A percentile compares a stretch with the other conserved stretches of the same genome.
phyloP scores from a whole-genome alignment of 2,329 filamentous ascomycete species.

The Aspergillus transmontanensis region DNA sequence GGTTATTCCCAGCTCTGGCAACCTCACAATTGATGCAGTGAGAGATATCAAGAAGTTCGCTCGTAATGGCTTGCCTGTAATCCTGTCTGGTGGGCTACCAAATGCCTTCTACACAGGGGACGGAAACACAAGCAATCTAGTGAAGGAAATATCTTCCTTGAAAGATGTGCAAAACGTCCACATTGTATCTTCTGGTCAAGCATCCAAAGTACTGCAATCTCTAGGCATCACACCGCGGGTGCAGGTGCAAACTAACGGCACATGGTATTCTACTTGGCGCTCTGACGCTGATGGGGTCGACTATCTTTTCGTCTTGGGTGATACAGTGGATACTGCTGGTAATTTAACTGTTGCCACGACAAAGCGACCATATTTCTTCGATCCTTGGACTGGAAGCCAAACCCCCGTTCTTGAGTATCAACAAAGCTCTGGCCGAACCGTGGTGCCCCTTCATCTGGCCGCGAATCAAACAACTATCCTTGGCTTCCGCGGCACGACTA shows the following conservation, averaged over 20 bases:
- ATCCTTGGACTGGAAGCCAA: constrained; percentile 48
- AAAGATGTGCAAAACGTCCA: constrained; percentile 41
- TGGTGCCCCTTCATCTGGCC: constrained; percentile 39
- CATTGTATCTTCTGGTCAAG: constrained; percentile 27
- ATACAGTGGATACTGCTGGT: constrained; percentile 14
- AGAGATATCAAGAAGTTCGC: constrained; percentile 16
- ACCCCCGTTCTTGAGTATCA: constrained; percentile 37
- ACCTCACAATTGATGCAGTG: constrained; percentile 18
- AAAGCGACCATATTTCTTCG: constrained; percentile 39
- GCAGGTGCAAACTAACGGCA: constrained; percentile 26
- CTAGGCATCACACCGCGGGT: constrained; percentile 38
- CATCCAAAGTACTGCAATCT: constrained; percentile 33
- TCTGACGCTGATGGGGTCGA: not conserved
- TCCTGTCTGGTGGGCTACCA: constrained; percentile 31
- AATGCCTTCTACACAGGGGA: constrained; percentile 2
- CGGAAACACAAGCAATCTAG: constrained; percentile 34
- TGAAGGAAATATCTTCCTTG: constrained; percentile 23
- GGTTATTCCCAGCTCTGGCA: constrained; percentile 17
- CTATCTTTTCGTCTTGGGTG: constrained; percentile 5
- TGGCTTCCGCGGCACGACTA: constrained; percentile 30
- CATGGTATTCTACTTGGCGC: constrained; percentile 31
- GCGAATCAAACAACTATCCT: constrained; percentile 46
- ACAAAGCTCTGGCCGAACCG: constrained; percentile 27
- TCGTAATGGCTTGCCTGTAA: constrained; percentile 38
- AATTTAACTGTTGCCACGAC: constrained; percentile 32